Evolutionary conservation across 306 rosid species (phyloP), one percentile per base, ranked within the genome.

Genomic region (Ceratonia siliqua): DNA sequence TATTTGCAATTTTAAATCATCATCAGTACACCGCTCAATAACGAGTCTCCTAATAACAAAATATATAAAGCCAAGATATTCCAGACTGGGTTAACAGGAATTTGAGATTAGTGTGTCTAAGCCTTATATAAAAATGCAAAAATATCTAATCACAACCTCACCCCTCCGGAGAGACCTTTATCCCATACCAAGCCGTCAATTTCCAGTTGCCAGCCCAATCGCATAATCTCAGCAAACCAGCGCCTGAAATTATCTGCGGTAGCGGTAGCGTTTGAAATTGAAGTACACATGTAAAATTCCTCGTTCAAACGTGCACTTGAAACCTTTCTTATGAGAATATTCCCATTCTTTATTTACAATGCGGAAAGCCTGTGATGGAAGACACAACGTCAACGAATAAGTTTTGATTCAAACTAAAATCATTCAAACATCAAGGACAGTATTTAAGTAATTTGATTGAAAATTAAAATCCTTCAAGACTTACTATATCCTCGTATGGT

Each of bases 331-430:
- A 58, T 91, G 94, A 56, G 97, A 94, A 80, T 89, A 91, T 15
- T 94, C 97, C 93, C 97, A 94, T 76, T 94, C 98, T 74, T 94
- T 94, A 87, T 94, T 91, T 43, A 91, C 98, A 52, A 91, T 94
- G 72, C 88, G 88, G 84, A 94, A 94, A 62, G 97, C 94, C 94
- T 91, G 87, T 32, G 18, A 82, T 4, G 57, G 11, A 56, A 58
- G 32, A 62, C 21, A 27, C 28, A 62, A n/a, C n/a, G n/a, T n/a
- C 15, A 35, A 17, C 64, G 50, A 56, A 62, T 73, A 55, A 56
- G 70, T 45, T 38, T 27, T 75, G 55, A 56, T 52, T 20, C 43
- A 70, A 20, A 52, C 18, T 22, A 62, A 27, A 45, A 56, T n/a
- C 12, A 48, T 50, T 17, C 28, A 18, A 62, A 20, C 7, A 72